Base-by-base conservation (phyloP, 805 yeast genomes). In the Huiozyma naganishii region DNA sequence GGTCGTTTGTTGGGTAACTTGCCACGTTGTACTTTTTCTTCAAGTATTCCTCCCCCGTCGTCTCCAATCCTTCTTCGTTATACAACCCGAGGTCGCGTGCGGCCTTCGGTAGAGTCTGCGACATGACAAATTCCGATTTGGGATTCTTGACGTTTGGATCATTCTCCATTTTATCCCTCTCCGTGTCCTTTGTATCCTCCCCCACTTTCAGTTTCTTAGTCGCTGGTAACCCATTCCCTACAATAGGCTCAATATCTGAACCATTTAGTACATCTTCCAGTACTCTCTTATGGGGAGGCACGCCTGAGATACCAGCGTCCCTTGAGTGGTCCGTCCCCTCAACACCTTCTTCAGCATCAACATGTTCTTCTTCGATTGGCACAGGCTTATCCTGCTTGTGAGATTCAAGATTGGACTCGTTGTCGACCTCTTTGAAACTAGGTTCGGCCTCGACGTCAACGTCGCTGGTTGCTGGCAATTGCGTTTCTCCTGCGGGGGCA, bases 21-120 rank as follows among this genome's bases (percentile, higher is more conserved):
- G 92, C 84, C 11, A 92, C 98, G 4, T 84, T 95, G 54, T 80
- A 87, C 58, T 82, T 83, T 50, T 71, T 72, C 57, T 83, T 83
- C 46, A 83, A 61, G 53, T 74, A 85, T 39, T 84, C 95, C 36
- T 76, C 79, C 6, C 87, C 87, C n/a, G 76, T 77, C 12, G 77
- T 72, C 46, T 76, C 81, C 17, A 77, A 57, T 1, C 83, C 83
- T 39, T 76, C 66, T 41, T 82, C 89, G 7, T 76, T 70, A 49
- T 76, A 85, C 27, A 85, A 63, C 0, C 85, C 87, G 42, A 85
- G 62, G 30, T 73, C 75, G 4, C 75, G 71, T 0, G 87, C 85
- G 2, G 79, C 76, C 4, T 74, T 68, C 0, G 89, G 83, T 37
- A 83, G 66, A 1, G 82, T 74, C 56, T 82, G 89, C 0, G 85